These are phyloP conservation scores for Eucalyptus brandiana DNA, from an alignment of 345 rosid genomes.

Conservation along the genomic window DNA sequence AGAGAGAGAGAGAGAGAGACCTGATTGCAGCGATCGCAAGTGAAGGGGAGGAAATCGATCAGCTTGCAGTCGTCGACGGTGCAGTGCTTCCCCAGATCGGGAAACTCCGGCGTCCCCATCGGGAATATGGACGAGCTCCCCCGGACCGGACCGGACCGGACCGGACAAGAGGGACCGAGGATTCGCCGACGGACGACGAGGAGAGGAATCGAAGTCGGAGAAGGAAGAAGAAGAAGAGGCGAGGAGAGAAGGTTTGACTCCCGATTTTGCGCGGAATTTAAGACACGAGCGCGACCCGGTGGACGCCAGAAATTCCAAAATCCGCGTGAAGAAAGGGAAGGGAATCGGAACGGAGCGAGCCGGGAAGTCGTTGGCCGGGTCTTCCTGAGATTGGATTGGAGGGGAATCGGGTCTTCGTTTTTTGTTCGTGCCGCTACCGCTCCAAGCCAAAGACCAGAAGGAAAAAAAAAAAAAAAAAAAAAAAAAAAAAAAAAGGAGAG, in stretches of 20 bases:
- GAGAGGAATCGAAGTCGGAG: neutral
- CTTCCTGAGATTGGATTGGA: neutral
- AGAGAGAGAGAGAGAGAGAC: constrained; percentile 1
- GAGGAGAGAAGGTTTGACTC: neutral
- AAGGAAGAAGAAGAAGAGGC: neutral
- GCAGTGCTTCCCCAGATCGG: constrained; percentile 96
- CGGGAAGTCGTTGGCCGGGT: neutral
- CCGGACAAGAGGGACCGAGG: neutral
- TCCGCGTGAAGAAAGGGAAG: neutral
- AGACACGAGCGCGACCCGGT: neutral
- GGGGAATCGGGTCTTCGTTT: neutral
- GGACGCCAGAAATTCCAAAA: neutral
- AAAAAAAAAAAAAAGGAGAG: neutral
- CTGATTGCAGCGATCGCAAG: constrained; percentile 86
- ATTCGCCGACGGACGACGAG: neutral
- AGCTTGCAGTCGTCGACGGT: constrained; percentile 63
- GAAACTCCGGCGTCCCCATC: constrained; percentile 98
- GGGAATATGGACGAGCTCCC: neutral
- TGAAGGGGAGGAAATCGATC: constrained; percentile 95
- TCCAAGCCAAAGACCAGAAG: neutral
- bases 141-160: neutral
- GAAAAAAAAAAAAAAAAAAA: neutral
- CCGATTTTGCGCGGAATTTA: neutral
- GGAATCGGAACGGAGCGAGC: neutral
- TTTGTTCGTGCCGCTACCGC: neutral